Base-by-base conservation (phyloP, 179 eudicot species). In the Drosera spatulata region DNA sequence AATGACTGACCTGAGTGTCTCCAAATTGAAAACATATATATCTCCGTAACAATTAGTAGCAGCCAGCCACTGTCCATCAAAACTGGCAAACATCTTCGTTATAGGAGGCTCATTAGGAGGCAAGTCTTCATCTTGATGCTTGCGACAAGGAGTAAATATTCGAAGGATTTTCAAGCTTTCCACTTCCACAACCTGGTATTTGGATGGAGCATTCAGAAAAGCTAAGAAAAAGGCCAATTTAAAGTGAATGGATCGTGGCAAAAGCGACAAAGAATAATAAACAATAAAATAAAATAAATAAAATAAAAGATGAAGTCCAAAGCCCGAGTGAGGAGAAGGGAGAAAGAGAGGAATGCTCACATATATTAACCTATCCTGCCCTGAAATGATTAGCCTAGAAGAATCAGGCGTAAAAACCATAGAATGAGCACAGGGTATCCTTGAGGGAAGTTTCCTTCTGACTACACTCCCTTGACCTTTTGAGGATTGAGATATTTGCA, bases 1-100 rank as follows among this genome's bases (percentile, higher is more conserved):
- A 60, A 10, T 53, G 57, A 39, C 72, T 40, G 67, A 91, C 97
- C 97, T 85, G 55, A 75, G 79, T 43, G 76, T 77, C 70, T 93
- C 95, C 68, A 89, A 74, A 77, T 89, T 85, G 80, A 89, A 93
- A 41, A 89, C 59, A 65, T 89, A 93, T 54, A 89, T 67, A 75
- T 89, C 97, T 42, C 99, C 99, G 61, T 84, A 85, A 70, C 95
- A 90, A 76, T 93, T 93, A 40, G 83, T 70, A 63, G 95, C 94
- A 63, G 99, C 94, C 74, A 93, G 67, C 99, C 99, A 93, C 79
- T 93, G 95, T 48, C 88, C 99, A 71, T 93, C 95, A 66, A 73
- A 73, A 76, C 99, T 93, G 22, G 75, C 75, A 67, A 81, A 86
- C 78, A 89, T 74, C 62, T 73, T 93, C 14, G 95, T 85, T 50